These are phyloP conservation scores for Kokia cookei DNA, from an alignment of 441 rosid genomes.

Conservation along the genomic window DNA sequence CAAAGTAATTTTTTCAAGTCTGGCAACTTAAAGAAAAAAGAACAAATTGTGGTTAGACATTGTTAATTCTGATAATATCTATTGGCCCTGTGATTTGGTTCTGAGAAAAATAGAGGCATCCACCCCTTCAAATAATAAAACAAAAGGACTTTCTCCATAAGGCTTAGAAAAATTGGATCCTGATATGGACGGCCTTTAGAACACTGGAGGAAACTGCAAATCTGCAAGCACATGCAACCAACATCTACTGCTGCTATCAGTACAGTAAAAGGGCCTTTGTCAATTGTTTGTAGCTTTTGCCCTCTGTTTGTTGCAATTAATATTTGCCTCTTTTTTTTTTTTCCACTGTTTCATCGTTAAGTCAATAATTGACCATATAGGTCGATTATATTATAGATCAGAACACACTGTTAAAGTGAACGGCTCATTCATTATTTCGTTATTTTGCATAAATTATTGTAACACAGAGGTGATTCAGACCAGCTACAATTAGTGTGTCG, in stretches of 20 bases:
- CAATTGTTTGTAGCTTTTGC: conserved; percentile 1
- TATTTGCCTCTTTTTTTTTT: background rate
- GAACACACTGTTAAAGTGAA: background rate
- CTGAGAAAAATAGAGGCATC: background rate
- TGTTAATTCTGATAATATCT: background rate
- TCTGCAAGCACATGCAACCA: conserved; percentile 8
- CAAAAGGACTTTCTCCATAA: background rate
- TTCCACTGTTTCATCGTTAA: background rate
- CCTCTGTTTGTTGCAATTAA: background rate
- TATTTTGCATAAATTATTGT: background rate
- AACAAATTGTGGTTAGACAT: background rate
- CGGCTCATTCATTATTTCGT: conserved; percentile 7
- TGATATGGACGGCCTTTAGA: background rate
- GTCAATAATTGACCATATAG: conserved; percentile 1
- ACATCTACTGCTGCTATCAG: background rate
- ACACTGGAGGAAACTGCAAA: background rate
- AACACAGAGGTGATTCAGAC: background rate
- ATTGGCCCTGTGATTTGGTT: background rate
- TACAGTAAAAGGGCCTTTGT: background rate
- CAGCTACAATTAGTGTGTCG: background rate
- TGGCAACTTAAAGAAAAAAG: background rate
- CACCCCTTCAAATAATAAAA: background rate
- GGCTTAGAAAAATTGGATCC: background rate
- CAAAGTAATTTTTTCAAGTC: background rate
- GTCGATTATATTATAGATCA: background rate